Conservation (phyloP, 2,329 filamentous ascomycete species). For the Clonostachys rhizophaga region DNA sequence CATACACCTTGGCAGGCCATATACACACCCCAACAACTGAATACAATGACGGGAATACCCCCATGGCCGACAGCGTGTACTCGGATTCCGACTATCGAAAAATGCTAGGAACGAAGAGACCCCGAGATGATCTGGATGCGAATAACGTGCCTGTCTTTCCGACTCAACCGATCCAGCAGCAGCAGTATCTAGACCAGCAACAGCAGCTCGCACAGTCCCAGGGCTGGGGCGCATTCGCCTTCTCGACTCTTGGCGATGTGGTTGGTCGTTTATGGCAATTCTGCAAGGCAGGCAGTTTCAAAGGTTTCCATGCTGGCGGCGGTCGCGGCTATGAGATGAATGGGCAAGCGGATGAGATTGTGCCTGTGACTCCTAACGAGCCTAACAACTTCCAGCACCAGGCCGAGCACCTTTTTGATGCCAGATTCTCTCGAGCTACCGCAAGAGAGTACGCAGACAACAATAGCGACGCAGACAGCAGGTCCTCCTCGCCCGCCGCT, state of each 20-base stretch:
- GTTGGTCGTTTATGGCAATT: constrained; percentile 82
- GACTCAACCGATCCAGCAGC: constrained; percentile 9
- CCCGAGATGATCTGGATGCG: constrained; percentile 26
- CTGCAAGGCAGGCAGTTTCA: constrained; percentile 69
- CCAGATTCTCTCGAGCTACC: neutral
- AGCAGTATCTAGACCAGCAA: constrained; percentile 8
- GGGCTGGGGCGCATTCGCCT: constrained; percentile 54
- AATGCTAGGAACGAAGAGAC: constrained; percentile 41
- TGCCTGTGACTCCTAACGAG: neutral
- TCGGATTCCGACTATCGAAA: constrained; percentile 53
- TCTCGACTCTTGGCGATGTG: constrained; percentile 60
- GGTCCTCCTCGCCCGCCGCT: constrained; percentile 33
- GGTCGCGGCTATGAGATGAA: constrained; percentile 64
- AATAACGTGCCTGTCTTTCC: constrained; percentile 11
- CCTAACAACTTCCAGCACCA: neutral
- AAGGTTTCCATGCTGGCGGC: constrained; percentile 82
- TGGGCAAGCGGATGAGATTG: constrained; percentile 13
- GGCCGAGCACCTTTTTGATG: neutral
- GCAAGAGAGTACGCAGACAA: neutral
- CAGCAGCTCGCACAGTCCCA: constrained; percentile 19
- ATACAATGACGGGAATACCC: constrained; percentile 19
- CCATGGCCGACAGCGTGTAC: constrained; percentile 47
- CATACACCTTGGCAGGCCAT: constrained; percentile 49
- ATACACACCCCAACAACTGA: constrained; percentile 40
- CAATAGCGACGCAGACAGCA: constrained; percentile 9